Conservation (phyloP, 1,284 basidiomycete genomes). For the Athelia sp. region DNA sequence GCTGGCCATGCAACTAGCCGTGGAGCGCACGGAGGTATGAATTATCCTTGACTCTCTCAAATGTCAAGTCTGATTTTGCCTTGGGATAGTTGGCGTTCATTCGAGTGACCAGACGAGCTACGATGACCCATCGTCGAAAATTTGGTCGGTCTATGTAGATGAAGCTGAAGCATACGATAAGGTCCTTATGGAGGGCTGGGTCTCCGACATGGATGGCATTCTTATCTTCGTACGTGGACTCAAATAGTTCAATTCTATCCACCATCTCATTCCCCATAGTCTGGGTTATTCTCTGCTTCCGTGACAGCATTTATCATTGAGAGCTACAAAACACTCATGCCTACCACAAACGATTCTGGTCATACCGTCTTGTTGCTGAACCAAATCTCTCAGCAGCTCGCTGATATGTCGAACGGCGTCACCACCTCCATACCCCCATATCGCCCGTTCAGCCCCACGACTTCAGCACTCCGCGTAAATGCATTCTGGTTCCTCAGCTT, state of each 20-base stretch:
- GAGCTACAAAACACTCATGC: slow-evolving; percentile 30
- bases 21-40: no score
- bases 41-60: background rate
- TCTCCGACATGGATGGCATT: slow-evolving; percentile 34
- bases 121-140: slow-evolving; percentile 8
- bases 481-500: slow-evolving; percentile 15
- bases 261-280: slow-evolving; percentile 6
- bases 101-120: background rate
- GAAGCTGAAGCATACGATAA: slow-evolving; percentile 29
- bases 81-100: background rate
- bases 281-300: slow-evolving; percentile 41
- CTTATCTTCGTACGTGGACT: slow-evolving; percentile 32
- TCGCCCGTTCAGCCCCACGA: background rate
- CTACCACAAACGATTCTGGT: slow-evolving; percentile 21
- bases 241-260: background rate
- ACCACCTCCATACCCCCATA: background rate
- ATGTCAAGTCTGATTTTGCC: background rate
- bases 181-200: slow-evolving; percentile 26
- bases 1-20: background rate
- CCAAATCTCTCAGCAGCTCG: slow-evolving; percentile 27
- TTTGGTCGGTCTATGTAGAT: slow-evolving; percentile 33
- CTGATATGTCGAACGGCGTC: slow-evolving; percentile 3
- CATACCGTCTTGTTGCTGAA: slow-evolving; percentile 24
- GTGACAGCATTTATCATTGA: slow-evolving; percentile 41
- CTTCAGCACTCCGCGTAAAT: slow-evolving; percentile 4